Evolutionary conservation across 257 asterid genomes (phyloP), one percentile per base, ranked within the genome.

Genomic region (Nicotiana otophora): DNA sequence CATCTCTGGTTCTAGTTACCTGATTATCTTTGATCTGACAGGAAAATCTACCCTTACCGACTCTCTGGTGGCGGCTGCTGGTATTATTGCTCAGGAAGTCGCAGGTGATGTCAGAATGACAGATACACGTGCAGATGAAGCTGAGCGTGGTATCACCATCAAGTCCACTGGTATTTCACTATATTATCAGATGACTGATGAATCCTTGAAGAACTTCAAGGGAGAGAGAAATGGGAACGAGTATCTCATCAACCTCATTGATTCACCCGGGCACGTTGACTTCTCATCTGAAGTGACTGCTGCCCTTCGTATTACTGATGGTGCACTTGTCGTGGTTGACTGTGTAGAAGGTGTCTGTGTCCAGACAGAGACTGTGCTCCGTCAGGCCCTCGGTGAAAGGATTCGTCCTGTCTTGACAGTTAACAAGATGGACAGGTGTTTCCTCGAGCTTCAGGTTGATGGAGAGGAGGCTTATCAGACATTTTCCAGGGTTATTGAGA

Each of bases 81-180:
- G 87, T 61, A 87, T 87, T 75, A 87, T 87, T 80, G 89, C 89
- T 48, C 89, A 84, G 75, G 87, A 87, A 82, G 89, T 87, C 42
- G 87, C 87, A 6, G 89, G 89, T 9, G 89, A 87, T 84, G 89
- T 87, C 23, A 83, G 89, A 31, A 87, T 87, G 89, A 87, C 89
- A 1, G 87, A 87, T 82, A 87, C 87, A 7, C 86, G 87, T 63
- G 89, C 87, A 1, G 90, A 85, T 85, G 90, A 87, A 65, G 90
- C 90, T 19, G 86, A 85, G 72, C 88, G 90, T 81, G 90, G 90
- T 51, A 87, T 87, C 42, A 85, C 88, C 39, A 87, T 85, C 81
- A 87, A 87, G 80, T 87, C 90, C 64, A 87, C 90, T 65, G 88
- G 90, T 16, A 85, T 85, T 39, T 87, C 86, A 64, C 85, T 87